phyloP scores from a whole-genome alignment of 176 grass and related monocot genomes.

The Paspalum vaginatum region DNA sequence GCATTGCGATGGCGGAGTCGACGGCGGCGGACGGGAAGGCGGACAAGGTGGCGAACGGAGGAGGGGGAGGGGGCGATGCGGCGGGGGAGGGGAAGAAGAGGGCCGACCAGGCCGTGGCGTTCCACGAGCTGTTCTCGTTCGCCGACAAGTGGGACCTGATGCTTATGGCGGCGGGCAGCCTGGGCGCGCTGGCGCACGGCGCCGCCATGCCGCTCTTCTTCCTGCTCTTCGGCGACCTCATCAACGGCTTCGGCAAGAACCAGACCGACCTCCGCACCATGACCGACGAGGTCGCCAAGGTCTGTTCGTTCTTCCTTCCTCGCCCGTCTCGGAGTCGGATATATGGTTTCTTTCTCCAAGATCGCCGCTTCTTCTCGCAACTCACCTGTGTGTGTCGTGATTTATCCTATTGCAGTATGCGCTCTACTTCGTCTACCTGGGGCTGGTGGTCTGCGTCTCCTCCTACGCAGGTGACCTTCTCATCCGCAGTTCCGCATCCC shows the following conservation, averaged over 20 bases:
- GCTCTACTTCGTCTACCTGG: conserved; percentile 97
- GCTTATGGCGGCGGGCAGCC: conserved; percentile 74
- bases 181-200: conserved; percentile 83
- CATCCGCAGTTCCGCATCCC: background rate
- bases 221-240: conserved; percentile 93
- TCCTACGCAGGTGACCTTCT: conserved; percentile 77
- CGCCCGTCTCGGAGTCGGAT: background rate
- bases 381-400: background rate
- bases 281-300: conserved; percentile 99
- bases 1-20: conserved; percentile 53
- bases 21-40: conserved; percentile 47
- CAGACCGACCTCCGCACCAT: conserved; percentile 84
- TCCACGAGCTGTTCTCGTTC: conserved; percentile 87
- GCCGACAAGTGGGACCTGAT: conserved; percentile 79
- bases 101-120: conserved; percentile 73
- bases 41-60: conserved; percentile 39
- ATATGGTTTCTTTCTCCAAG: background rate
- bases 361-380: conserved; percentile 8
- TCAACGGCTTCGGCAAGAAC: conserved; percentile 99
- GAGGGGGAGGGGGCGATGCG: conserved; percentile 27
- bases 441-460: conserved; percentile 81
- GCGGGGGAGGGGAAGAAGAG: conserved; percentile 71
- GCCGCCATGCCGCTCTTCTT: conserved; percentile 99
- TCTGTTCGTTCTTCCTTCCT: conserved; percentile 10
- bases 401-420: conserved; percentile 65